phyloP scores from a whole-genome alignment of 805 yeast species.

The Ogataea saltuana region DNA sequence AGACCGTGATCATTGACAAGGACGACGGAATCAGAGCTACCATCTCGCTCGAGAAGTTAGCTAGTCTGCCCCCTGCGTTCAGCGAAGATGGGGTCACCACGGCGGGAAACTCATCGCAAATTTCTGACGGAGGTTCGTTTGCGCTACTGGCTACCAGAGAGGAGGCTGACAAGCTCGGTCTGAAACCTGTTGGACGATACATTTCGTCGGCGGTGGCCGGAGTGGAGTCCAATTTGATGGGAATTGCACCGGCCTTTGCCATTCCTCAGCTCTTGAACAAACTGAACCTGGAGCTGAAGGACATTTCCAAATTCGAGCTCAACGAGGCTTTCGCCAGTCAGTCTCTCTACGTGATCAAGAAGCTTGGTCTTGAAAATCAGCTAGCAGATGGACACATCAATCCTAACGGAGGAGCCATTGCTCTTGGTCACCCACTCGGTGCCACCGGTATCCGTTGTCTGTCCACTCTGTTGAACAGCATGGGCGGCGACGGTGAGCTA shows the following conservation, averaged over 20 bases:
- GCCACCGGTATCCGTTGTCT: conserved; percentile 50
- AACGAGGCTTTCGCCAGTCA: conserved; percentile 43
- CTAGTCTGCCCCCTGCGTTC: conserved; percentile 32
- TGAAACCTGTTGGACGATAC: conserved; percentile 36
- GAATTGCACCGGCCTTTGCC: conserved; percentile 40
- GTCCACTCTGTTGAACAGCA: conserved; percentile 39
- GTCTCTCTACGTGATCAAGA: conserved; percentile 26
- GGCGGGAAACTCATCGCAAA: conserved; percentile 41
- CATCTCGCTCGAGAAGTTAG: conserved; percentile 29
- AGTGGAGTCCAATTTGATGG: conserved; percentile 39
- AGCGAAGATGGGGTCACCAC: conserved; percentile 35
- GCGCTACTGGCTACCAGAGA: conserved; percentile 38
- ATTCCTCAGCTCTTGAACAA: conserved; percentile 29
- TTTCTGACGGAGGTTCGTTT: conserved; percentile 41
- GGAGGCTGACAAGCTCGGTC: conserved; percentile 36
- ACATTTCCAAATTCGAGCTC: conserved; percentile 36
- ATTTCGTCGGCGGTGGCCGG: conserved; percentile 37
- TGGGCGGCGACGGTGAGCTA: conserved; percentile 31
- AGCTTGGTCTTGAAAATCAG: conserved; percentile 24
- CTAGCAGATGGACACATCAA: conserved; percentile 52
- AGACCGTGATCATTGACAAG: conserved; percentile 23
- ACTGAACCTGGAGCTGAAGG: conserved; percentile 30
- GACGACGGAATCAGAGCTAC: conserved; percentile 28
- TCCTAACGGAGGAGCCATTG: conserved; percentile 91
- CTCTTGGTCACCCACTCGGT: conserved; percentile 87